Percentiles rank a stretch among this genome's conserved stretches.
phyloP scores from a whole-genome alignment of 768 basidiomycete genomes.

The Mycena haematopus region DNA sequence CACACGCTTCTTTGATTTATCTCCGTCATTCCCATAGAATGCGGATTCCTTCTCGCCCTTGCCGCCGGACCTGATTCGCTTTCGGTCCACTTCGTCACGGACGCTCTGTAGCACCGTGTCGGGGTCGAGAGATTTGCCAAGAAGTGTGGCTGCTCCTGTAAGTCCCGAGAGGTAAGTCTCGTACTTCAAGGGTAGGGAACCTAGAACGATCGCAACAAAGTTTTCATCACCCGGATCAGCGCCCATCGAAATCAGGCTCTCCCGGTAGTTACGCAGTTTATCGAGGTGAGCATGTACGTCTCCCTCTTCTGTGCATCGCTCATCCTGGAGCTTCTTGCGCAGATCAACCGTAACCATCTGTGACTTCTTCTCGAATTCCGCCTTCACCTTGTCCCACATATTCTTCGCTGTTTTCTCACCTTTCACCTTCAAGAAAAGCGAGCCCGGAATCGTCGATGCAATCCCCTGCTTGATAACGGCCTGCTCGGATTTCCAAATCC shows the following conservation, averaged over 20 bases:
- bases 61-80: background rate
- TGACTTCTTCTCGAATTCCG: conserved; percentile 31
- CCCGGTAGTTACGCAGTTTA: conserved; percentile 29
- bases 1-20: background rate
- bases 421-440: conserved; percentile 39
- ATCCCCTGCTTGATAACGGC: conserved; percentile 14
- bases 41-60: background rate
- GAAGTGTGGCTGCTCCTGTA: background rate
- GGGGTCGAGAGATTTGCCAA: background rate
- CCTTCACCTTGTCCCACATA: conserved; percentile 37
- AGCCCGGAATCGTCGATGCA: conserved; percentile 36
- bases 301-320: background rate
- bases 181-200: background rate
- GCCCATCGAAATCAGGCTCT: background rate
- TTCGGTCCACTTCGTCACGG: background rate
- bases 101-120: background rate
- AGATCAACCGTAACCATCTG: conserved; percentile 35
- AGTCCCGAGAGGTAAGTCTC: background rate
- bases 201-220: background rate
- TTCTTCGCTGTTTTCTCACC: conserved; percentile 28
- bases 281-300: background rate
- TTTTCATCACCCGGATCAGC: background rate
- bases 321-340: conserved; percentile 32
- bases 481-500: background rate
- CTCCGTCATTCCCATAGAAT: background rate